phyloP scores from a whole-genome alignment of 805 yeast species.

The Metschnikowia kofuensis region DNA sequence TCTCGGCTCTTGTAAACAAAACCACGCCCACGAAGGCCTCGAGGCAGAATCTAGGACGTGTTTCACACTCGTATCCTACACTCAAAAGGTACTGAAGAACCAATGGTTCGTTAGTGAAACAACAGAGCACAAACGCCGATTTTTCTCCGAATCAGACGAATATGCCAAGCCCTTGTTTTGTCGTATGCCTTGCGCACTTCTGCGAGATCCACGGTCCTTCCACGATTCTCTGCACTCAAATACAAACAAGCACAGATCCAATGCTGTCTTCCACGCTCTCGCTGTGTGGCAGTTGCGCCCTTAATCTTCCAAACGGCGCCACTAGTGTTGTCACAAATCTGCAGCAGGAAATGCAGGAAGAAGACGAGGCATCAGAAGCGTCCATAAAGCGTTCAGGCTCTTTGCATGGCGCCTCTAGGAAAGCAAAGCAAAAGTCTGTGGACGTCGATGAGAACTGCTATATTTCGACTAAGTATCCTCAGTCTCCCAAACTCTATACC shows the following conservation, averaged over 20 bases:
- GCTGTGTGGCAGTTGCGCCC: conserved; percentile 59
- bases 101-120: too few relatives aligned
- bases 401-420: not conserved
- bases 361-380: not conserved
- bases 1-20: too few relatives aligned
- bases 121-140: too few relatives aligned
- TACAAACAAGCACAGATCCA: conserved; percentile 26
- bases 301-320: conserved; percentile 47
- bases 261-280: conserved; percentile 41
- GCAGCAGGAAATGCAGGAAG: conserved; percentile 2
- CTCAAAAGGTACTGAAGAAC: too few relatives aligned
- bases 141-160: too few relatives aligned
- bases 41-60: too few relatives aligned
- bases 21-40: too few relatives aligned
- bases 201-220: conserved; percentile 80
- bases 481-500: conserved; percentile 45
- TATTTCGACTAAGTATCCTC: conserved; percentile 62
- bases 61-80: too few relatives aligned
- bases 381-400: not conserved
- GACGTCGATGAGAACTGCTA: conserved; percentile 19
- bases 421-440: not conserved
- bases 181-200: conserved; percentile 64
- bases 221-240: conserved; percentile 61
- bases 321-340: conserved; percentile 19
- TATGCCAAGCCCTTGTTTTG: conserved; percentile 31